Evolutionary conservation across 1,284 basidiomycete genomes (phyloP), one percentile per base, ranked within the genome.

Genomic region (Austroboletus niveus): DNA sequence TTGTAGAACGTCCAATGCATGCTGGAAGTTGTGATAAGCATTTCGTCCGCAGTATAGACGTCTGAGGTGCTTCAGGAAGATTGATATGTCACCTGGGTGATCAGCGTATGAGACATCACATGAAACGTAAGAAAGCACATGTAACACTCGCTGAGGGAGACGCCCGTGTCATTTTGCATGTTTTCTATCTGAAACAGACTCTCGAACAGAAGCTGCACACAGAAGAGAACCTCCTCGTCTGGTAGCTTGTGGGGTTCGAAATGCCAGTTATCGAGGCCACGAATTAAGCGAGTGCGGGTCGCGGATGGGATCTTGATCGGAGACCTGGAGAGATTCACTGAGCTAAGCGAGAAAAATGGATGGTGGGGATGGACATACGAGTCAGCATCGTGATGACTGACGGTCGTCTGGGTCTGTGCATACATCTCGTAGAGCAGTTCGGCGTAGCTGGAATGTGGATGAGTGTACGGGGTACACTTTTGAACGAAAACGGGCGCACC

Each of bases 11-110:
- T 98, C 95, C 42, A 96, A 76, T 1, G 94, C 94, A 69, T 98
- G 94, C 53, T 92, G 85, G 66, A 95, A 97, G 66, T 98, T 98
- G 75, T 98, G 94, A 71, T 98, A 98, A 14, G 89, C 87, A 71
- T 97, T 97, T 48, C 87, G 85, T 43, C 82, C 79, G 57, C 94
- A 88, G 66, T 98, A 98, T 50, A 94, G 87, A 34, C 84, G 82
- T 31, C 88, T 82, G 12, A 97, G 80, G 57, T 94, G 91, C 56
- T 84, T 82, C 30, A 96, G 76, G 62, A 95, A 87, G 6, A 80
- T 72, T 27, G 82, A 81, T 57, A 95, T 78, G 72, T 86, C 84
- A 56, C 78, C 87, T 89, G 61, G 56, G 54, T 54, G 51, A 61
- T 47, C 39, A 43, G 53, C 42, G 47, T 59, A 53, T 57, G 57